Evolutionary conservation across 305 asterid species (phyloP), one percentile per base, ranked within the genome.

Genomic region (Nicotiana rustica): DNA sequence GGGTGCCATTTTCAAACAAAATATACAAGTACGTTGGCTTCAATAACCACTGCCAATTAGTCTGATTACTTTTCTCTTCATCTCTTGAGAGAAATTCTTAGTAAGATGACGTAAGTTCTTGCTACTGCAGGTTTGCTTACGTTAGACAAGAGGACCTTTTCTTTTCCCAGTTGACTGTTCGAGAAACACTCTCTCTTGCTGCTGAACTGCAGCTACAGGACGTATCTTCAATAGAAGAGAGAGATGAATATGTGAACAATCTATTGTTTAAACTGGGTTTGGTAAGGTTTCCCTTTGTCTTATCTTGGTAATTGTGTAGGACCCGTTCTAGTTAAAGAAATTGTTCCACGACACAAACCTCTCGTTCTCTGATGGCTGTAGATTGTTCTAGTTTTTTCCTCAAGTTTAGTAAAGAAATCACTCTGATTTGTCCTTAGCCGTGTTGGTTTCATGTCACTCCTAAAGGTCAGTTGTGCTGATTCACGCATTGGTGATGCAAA

Each of bases 101-200:
- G 17, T 17, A 52, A 76, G 3, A 29, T 55, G 80, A 15, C 9
- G 47, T 4, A 75, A 35, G 25, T 78, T 19, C 55, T 87, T 85
- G 66, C 56, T 83, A 18, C 83, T 86, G 86, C 94, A 96, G 99
- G 92, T 88, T 85, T 84, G 99, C 99, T 64, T 96, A 85, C 86
- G 93, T 96, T 77, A 91, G 98, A 89, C 98, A 96, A 87, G 99
- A 96, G 88, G 99, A 96, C 88, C 95, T 96, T 73, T 96, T 96
- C 86, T 96, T 96, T 91, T 94, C 99, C n/a, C 99, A 96, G 90
- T 90, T 96, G 88, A 96, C 99, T 38, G 99, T 96, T 88, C 94
- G 98, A 84, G 99, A 96, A 91, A 96, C 99, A 41, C 88, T 96
- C 81, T 86, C 92, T 82, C 96, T 96, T 91, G 98, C 99, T 79